Evolutionary conservation across 2,329 filamentous ascomycete species (phyloP), one percentile per base, ranked within the genome.

Genomic region (Colletotrichum sp.): DNA sequence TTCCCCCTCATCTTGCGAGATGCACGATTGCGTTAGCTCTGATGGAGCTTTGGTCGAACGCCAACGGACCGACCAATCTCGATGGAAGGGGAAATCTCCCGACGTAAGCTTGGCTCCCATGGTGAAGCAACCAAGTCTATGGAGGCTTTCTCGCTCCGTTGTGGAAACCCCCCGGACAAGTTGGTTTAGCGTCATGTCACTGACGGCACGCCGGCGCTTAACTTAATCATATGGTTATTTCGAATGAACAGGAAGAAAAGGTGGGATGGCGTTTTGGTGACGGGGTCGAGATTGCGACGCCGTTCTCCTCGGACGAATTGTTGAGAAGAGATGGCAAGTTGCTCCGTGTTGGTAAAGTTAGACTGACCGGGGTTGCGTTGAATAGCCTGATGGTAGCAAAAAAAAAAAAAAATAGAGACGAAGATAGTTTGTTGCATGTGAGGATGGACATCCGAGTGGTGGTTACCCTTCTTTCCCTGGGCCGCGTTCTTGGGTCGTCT

Each of bases 191-290:
- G 64, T 60, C 73, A 65, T 76, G 64, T 60, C 60, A 67, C 32
- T 65, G 36, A 55, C 49, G 59, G 34, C 28, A 36, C 26, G 44
- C 70, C 26, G 74, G 74, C 74, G 70, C 74, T 74, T 76, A 76
- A 73, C 59, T 69, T 30, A 64, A 69, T 36, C 21, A 66, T 66
- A 65, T 57, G 64, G 70, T 66, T 73, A 74, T 74, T 65, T 69
- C 34, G 18, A 60, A 57, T 30, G 39, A 30, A 28, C n/a, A 67
- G 44, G 10, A 52, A 55, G 7, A 26, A 59, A 63, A 73, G 26
- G 65, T 69, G 70, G 65, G 44, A 74, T 69, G 72, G 68, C 64
- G 64, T 69, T 39, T 36, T 32, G 34, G 55, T 39, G 39, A 60
- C 44, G 44, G 34, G 39, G 57, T 52, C 34, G 64, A 52, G 32